phyloP scores from a whole-genome alignment of 2,329 filamentous ascomycete species.

The Aschersonia sp. region DNA sequence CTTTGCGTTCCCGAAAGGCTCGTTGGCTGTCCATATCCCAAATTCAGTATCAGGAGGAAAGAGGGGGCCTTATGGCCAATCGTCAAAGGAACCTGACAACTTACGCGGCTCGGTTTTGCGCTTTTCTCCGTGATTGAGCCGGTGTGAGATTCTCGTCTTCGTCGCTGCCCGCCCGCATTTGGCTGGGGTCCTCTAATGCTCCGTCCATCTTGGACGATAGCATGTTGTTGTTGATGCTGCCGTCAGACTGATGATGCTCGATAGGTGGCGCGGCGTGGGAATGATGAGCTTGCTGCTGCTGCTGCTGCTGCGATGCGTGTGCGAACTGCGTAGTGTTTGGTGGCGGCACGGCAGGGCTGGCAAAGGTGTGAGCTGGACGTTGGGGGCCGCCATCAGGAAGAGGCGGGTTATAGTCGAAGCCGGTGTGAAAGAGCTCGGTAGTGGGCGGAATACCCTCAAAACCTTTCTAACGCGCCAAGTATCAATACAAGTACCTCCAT shows the following conservation, averaged over 20 bases:
- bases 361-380: conserved; percentile 13
- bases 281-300: conserved; percentile 12
- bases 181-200: conserved; percentile 18
- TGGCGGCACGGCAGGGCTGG: conserved; percentile 35
- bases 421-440: conserved; percentile 29
- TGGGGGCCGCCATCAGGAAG: conserved; percentile 22
- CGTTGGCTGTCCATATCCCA: conserved; percentile 52
- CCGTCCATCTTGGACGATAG: conserved; percentile 21
- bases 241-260: conserved; percentile 4
- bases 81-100: conserved; percentile 13
- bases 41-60: not conserved
- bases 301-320: conserved; percentile 18
- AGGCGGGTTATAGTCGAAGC: conserved; percentile 25
- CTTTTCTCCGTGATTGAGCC: conserved; percentile 43
- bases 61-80: not conserved
- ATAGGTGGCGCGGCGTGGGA: conserved; percentile 12
- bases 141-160: conserved; percentile 42
- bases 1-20: conserved; percentile 91
- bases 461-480: conserved; percentile 24
- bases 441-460: conserved; percentile 29
- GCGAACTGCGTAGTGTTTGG: too few species aligned
- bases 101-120: conserved; percentile 47
- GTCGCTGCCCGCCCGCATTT: conserved; percentile 29
- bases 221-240: conserved; percentile 3
- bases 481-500: not conserved